Evolutionary conservation across 345 rosid genomes (phyloP), one percentile per base, ranked within the genome.

Genomic region (Salix purpurea): DNA sequence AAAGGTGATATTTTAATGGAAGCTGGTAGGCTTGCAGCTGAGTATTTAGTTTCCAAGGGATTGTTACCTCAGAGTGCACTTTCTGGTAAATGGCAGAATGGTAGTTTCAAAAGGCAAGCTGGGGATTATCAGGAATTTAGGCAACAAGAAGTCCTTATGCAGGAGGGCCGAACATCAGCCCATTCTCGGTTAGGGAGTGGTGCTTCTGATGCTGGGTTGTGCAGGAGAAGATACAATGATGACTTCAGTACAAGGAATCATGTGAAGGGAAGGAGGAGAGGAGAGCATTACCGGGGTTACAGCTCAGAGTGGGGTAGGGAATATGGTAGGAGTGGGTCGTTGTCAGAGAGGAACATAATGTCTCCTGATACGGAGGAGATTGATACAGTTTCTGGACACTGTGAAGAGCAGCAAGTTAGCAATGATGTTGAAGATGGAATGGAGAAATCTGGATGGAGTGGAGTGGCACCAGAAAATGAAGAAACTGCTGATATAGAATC

Each of bases 1-100:
- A 89, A 83, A 81, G 85, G 87, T 4, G 91, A 87, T 48, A 73
- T 93, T 66, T 85, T 93, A 83, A 86, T 93, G 92, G 95, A 93
- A 84, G 98, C 98, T 5, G 99, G 99, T 52, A 90, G 92, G 77
- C 92, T 96, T 76, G 99, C 98, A 2, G 90, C 94, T 2, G 98
- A 96, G 85, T 93, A 93, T 79, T 88, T 96, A 82, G 97, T 91
- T 69, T 92, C 95, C 82, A 91, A 88, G 84, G 98, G 98, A 44
- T 75, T 87, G 62, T 67, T 92, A 56, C 86, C 97, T 15, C 84
- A 87, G 7, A 85, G 79, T 76, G 87, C 80, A 82, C 88, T 93
- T 42, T 81, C 91, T n/a, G 84, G 84, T 34, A 91, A 91, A 87
- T 91, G 93, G 98, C 94, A 89, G 82, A 88, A 89, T 82, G 93